A percentile compares a stretch with the other conserved stretches of the same genome.
Evolutionary conservation across 306 rosid species (phyloP).

Genomic region (Notholithocarpus densiflorus): DNA sequence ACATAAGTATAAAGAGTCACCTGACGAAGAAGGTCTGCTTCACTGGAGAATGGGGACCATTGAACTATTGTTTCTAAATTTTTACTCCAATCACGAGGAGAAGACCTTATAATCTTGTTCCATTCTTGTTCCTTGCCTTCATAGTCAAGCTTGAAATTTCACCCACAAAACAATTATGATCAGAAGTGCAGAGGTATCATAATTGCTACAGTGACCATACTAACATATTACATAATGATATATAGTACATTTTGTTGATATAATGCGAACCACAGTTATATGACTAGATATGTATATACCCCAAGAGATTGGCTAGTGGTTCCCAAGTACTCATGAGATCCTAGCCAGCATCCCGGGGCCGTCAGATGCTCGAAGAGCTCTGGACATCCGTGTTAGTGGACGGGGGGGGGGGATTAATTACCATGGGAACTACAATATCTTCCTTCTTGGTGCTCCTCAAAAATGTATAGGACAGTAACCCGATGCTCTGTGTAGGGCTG

Average conservation of each 20-base stretch:
- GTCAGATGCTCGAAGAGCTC: no score
- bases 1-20: slow-evolving; percentile 22
- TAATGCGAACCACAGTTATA: not conserved
- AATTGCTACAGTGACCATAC: not conserved
- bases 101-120: slow-evolving; percentile 61
- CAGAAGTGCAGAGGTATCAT: slow-evolving; percentile 22
- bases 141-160: slow-evolving; percentile 72
- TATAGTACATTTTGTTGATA: not conserved
- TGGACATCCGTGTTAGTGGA: no score
- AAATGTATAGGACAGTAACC: slow-evolving; percentile 91
- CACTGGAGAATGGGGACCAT: slow-evolving; percentile 85
- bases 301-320: no score
- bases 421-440: slow-evolving; percentile 98
- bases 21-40: slow-evolving; percentile 77
- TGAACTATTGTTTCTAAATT: slow-evolving; percentile 69
- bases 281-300: not conserved
- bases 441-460: slow-evolving; percentile 91
- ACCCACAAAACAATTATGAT: slow-evolving; percentile 24
- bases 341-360: no score
- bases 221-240: not conserved
- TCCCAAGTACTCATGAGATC: no score
- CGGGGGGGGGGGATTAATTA: slow-evolving; percentile 26
- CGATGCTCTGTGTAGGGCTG: slow-evolving; percentile 86
- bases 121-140: slow-evolving; percentile 55
- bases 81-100: slow-evolving; percentile 63